phyloP scores from a whole-genome alignment of 257 asterid species.

The Fraxinus pennsylvanica region DNA sequence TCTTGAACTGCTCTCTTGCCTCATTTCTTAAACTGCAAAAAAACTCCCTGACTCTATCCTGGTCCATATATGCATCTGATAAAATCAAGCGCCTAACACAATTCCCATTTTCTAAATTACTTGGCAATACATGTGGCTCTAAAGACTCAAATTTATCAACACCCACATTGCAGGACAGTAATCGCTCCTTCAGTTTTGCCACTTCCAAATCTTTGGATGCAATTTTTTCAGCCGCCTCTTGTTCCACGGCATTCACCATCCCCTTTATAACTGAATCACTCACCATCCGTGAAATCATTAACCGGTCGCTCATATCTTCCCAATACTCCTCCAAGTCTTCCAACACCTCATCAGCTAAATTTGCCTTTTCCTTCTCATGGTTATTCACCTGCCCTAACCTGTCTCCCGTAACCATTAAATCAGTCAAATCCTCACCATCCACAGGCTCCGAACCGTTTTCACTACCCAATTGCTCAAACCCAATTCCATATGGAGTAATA shows the following conservation, averaged over 20 bases:
- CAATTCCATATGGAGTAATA: conserved; percentile 16
- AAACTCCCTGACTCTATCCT: conserved; percentile 49
- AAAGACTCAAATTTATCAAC: conserved; percentile 24
- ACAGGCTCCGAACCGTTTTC: conserved; percentile 23
- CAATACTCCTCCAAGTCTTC: conserved; percentile 64
- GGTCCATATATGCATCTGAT: conserved; percentile 31
- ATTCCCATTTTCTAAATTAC: conserved; percentile 16
- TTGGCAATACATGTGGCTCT: conserved; percentile 19
- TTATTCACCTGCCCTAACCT: conserved; percentile 22
- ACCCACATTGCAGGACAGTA: conserved; percentile 31
- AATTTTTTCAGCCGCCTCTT: conserved; percentile 65
- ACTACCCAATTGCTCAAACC: conserved; percentile 15
- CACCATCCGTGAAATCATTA: conserved; percentile 75
- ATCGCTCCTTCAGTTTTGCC: conserved; percentile 41
- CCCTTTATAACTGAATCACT: conserved; percentile 82
- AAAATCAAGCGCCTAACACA: conserved; percentile 27
- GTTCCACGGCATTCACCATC: conserved; percentile 83
- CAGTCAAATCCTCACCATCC: conserved; percentile 26
- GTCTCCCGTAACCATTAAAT: conserved; percentile 26
- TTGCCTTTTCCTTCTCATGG: conserved; percentile 39
- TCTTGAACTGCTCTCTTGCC: conserved; percentile 52
- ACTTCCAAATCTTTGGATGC: conserved; percentile 69
- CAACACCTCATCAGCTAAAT: conserved; percentile 66
- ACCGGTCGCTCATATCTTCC: conserved; percentile 62
- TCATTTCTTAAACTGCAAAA: conserved; percentile 38